A percentile compares a stretch with the other conserved stretches of the same genome.
phyloP scores from a whole-genome alignment of 1,139 yeast species.

The Geotrichum phurueaensis region DNA sequence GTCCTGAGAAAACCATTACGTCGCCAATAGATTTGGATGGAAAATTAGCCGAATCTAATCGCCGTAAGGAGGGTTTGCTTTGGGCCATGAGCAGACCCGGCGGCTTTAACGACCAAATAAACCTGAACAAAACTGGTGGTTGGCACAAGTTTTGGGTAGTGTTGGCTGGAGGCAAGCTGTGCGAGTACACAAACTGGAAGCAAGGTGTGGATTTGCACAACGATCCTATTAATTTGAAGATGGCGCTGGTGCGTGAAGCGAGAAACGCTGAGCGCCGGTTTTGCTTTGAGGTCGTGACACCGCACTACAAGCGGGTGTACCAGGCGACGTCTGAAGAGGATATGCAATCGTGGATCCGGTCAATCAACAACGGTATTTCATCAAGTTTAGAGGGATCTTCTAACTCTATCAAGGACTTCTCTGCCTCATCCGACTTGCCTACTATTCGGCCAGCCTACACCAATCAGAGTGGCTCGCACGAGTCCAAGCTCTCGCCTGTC shows the following conservation, averaged over 20 bases:
- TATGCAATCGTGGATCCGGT: constrained; percentile 61
- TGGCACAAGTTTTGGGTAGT: constrained; percentile 95
- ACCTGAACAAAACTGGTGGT: constrained; percentile 63
- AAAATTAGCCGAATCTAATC: constrained; percentile 9
- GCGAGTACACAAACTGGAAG: constrained; percentile 79
- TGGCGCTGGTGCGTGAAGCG: constrained; percentile 58
- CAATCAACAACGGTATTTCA: constrained; percentile 40
- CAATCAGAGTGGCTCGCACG: background rate
- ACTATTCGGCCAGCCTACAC: constrained; percentile 3
- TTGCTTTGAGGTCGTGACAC: constrained; percentile 75
- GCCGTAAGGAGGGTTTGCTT: constrained; percentile 49
- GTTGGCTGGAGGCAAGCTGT: constrained; percentile 56
- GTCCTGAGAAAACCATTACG: constrained; percentile 12
- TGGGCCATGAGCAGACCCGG: constrained; percentile 48
- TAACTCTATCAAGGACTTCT: constrained; percentile 3
- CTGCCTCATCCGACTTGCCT: background rate
- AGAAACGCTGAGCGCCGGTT: constrained; percentile 42
- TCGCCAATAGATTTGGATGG: constrained; percentile 12
- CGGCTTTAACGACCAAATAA: constrained; percentile 41
- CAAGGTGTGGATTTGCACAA: constrained; percentile 58
- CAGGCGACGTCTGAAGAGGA: constrained; percentile 74
- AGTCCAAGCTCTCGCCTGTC: constrained; percentile 4
- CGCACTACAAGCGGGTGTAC: constrained; percentile 64
- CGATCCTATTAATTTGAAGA: constrained; percentile 66
- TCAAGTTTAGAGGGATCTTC: constrained; percentile 21